Conservation (phyloP, 2,329 filamentous ascomycete species). For the Penicillium digitatum region DNA sequence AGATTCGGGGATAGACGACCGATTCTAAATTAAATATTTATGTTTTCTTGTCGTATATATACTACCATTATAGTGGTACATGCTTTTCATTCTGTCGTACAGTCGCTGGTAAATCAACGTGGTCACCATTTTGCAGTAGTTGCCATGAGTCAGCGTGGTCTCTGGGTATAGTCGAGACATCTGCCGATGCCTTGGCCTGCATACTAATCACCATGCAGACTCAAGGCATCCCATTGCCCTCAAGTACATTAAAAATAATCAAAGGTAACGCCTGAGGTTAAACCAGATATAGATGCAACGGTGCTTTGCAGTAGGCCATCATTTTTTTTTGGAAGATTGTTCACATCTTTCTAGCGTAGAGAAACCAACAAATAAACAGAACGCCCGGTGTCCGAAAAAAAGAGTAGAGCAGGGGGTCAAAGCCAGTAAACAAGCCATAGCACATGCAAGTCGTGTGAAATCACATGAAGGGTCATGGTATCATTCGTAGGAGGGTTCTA, state of each 20-base stretch:
- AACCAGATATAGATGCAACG: neutral
- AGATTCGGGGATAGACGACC: constrained; percentile 62
- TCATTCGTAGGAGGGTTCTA: constrained; percentile 10
- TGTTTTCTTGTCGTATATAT: constrained; percentile 5
- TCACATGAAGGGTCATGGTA: constrained; percentile 8
- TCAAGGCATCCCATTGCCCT: neutral
- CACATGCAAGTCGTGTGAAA: constrained; percentile 1
- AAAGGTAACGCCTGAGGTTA: neutral
- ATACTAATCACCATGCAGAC: too few relatives aligned
- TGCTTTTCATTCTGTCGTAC: neutral
- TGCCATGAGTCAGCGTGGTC: neutral
- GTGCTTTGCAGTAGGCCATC: neutral
- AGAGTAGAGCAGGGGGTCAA: neutral
- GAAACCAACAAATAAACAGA: neutral
- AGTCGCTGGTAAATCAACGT: neutral
- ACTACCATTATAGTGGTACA: neutral
- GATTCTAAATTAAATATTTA: constrained; percentile 5
- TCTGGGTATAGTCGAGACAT: neutral
- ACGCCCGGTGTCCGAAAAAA: neutral
- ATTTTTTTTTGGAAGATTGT: neutral
- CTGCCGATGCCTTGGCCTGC: neutral
- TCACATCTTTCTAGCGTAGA: neutral
- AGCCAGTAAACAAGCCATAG: constrained; percentile 1
- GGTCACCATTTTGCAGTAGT: neutral
- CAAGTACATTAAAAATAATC: neutral